Conservation (phyloP, 2,329 filamentous ascomycete genomes). For the Claviceps sp. region DNA sequence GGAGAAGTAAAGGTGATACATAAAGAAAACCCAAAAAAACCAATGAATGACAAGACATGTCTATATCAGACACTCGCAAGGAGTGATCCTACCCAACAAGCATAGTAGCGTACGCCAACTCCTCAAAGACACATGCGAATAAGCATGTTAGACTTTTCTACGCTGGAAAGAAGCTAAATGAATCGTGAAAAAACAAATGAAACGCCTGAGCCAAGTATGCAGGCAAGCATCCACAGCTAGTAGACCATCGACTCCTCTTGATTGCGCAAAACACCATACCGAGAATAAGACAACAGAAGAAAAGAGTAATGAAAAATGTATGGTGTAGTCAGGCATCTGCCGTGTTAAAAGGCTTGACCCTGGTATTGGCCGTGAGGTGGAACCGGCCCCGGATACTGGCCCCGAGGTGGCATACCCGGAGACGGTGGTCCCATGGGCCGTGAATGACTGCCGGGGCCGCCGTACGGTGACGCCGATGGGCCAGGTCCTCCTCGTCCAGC, state of each 20-base stretch:
- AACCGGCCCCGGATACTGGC: slow-evolving; percentile 16
- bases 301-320: background rate
- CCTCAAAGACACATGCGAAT: background rate
- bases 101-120: background rate
- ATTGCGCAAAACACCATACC: background rate
- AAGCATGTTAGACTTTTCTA: background rate
- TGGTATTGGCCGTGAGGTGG: slow-evolving; percentile 19
- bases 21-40: background rate
- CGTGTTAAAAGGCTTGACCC: slow-evolving; percentile 21
- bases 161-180: background rate
- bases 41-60: background rate
- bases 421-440: slow-evolving; percentile 17
- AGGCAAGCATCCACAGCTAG: background rate
- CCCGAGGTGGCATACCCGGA: slow-evolving; percentile 17
- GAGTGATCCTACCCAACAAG: background rate
- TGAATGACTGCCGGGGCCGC: slow-evolving; percentile 17
- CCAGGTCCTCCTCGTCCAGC: slow-evolving; percentile 12
- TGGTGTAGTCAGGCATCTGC: background rate
- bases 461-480: slow-evolving; percentile 10
- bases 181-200: slow-evolving; percentile 2
- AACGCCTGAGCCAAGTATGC: slow-evolving; percentile 3
- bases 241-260: background rate
- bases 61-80: background rate
- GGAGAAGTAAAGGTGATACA: too few species aligned
- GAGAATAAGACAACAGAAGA: background rate